These are phyloP conservation scores for Phytophthora fragariae DNA, from an alignment of 352 stramenopile species.

Conservation along the genomic window DNA sequence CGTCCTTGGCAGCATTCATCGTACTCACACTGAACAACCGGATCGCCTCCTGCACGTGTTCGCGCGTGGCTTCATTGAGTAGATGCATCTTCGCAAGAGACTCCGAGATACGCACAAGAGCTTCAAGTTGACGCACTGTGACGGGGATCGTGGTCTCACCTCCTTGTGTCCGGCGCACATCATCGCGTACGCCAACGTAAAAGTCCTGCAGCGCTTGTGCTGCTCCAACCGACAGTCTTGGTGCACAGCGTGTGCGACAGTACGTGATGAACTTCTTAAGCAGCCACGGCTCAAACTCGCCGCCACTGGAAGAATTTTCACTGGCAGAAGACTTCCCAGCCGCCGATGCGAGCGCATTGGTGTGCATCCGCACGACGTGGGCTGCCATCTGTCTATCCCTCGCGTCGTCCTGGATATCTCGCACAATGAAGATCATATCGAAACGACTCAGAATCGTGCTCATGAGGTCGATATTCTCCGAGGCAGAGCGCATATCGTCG, in stretches of 20 bases:
- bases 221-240: constrained; percentile 91
- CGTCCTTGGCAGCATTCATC: constrained; percentile 96
- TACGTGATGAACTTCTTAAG: constrained; percentile 99
- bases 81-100: constrained; percentile 98
- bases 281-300: constrained; percentile 85
- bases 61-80: constrained; percentile 75
- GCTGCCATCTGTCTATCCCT: constrained; percentile 96
- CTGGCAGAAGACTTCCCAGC: constrained; percentile 29
- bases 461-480: constrained; percentile 99
- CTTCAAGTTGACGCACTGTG: constrained; percentile 98
- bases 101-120: constrained; percentile 97
- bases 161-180: constrained; percentile 90
- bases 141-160: constrained; percentile 94
- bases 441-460: constrained; percentile 99
- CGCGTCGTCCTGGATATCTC: constrained; percentile 97
- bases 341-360: constrained; percentile 74
- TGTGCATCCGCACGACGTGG: constrained; percentile 99
- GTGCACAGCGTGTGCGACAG: constrained; percentile 94
- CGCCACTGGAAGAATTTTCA: constrained; percentile 35
- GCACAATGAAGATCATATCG: constrained; percentile 99
- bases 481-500: constrained; percentile 98
- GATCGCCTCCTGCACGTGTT: constrained; percentile 97
- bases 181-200: constrained; percentile 98
- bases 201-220: constrained; percentile 95
- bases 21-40: constrained; percentile 98